phyloP scores from a whole-genome alignment of 2,329 filamentous ascomycete species.

The Aphanoascus verrucosus region DNA sequence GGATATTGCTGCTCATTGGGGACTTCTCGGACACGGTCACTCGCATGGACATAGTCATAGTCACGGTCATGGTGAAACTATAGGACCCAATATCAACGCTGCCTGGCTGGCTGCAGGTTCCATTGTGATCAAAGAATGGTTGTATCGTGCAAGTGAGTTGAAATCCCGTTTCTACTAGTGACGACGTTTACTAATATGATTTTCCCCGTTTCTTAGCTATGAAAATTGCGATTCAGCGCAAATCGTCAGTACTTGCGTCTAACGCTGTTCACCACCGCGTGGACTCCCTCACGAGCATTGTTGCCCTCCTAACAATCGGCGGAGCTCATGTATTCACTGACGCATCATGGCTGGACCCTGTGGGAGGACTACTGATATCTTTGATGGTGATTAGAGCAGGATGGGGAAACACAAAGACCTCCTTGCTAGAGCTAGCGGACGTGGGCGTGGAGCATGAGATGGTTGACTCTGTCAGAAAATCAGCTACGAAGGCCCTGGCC shows the following conservation, averaged over 20 bases:
- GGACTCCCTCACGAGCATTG: constrained; percentile 88
- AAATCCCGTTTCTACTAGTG: not conserved
- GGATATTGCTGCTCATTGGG: constrained; percentile 35
- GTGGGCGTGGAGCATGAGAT: constrained; percentile 78
- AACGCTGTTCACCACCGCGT: constrained; percentile 95
- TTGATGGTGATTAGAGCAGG: constrained; percentile 88
- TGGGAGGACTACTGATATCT: constrained; percentile 85
- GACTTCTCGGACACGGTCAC: constrained; percentile 46
- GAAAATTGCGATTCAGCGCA: constrained; percentile 88
- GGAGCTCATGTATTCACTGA: constrained; percentile 78
- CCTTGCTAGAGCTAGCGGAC: constrained; percentile 84
- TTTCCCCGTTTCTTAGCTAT: constrained; percentile 51
- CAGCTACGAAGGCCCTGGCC: constrained; percentile 50
- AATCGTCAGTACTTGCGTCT: constrained; percentile 88
- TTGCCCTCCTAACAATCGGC: constrained; percentile 78
- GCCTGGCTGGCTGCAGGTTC: constrained; percentile 88
- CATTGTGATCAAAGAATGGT: constrained; percentile 88
- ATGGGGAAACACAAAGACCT: constrained; percentile 68
- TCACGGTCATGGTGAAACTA: constrained; percentile 49
- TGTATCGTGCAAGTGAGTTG: constrained; percentile 84
- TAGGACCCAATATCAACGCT: constrained; percentile 77
- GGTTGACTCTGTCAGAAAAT: constrained; percentile 57
- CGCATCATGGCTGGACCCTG: constrained; percentile 85
- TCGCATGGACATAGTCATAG: constrained; percentile 51
- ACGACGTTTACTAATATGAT: not conserved